Evolutionary conservation across 176 grass and related monocot genomes (phyloP).

Genomic region (Dactylis glomerata): DNA sequence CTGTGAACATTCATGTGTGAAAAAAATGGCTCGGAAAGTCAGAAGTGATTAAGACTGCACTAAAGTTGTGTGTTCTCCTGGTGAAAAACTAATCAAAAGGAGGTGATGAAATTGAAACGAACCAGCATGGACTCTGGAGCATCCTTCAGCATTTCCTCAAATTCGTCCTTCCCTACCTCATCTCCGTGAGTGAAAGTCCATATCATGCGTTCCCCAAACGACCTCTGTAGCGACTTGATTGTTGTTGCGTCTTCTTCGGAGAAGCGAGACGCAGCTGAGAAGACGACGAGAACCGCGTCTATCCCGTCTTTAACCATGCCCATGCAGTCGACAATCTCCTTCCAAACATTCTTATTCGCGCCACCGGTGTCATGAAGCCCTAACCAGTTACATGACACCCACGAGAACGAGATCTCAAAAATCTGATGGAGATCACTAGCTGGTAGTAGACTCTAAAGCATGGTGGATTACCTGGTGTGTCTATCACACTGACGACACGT

Average conservation of each 20-base stretch:
- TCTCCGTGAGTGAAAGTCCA: neutral
- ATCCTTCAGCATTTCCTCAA: neutral
- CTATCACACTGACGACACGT: neutral
- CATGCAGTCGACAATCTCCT: neutral
- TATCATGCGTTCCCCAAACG: neutral
- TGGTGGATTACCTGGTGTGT: neutral
- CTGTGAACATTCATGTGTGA: neutral
- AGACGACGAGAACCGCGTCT: neutral
- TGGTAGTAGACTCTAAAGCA: neutral
- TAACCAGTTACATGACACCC: neutral
- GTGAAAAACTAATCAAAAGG: neutral
- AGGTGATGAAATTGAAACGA: neutral
- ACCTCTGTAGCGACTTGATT: neutral
- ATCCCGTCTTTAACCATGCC: neutral
- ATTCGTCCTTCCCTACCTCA: neutral
- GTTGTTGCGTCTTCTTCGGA: neutral
- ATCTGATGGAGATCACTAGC: too few species aligned
- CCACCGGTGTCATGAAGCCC: neutral
- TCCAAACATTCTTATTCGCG: neutral
- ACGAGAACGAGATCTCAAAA: neutral
- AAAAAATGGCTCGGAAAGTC: neutral
- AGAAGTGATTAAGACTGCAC: too few species aligned
- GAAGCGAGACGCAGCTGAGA: neutral
- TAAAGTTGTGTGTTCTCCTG: too few species aligned
- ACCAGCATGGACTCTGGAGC: neutral